These are phyloP conservation scores for Picea sitchensis DNA, from an alignment of 75 land plant genomes.

Conservation along the genomic window DNA sequence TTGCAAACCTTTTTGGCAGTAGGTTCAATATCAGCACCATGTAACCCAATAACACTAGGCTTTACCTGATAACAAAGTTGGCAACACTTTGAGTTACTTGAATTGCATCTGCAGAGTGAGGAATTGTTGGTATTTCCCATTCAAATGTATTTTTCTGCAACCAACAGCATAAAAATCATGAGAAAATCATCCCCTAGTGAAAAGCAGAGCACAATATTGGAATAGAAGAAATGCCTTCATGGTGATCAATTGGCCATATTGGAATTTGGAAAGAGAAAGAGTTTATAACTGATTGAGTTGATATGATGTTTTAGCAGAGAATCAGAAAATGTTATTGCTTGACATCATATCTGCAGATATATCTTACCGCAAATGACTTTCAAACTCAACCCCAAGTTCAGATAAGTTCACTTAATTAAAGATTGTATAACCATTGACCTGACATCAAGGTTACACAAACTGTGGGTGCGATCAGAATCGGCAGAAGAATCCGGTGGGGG, in stretches of 20 bases:
- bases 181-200: no score
- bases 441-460: no score
- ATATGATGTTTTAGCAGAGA: no score
- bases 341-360: no score
- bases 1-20: background rate
- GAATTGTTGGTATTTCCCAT: slow-evolving; percentile 75
- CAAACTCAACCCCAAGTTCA: no score
- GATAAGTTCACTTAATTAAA: no score
- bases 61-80: slow-evolving; percentile 76
- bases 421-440: no score
- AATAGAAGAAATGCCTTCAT: background rate
- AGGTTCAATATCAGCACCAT: background rate
- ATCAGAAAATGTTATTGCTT: no score
- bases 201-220: background rate
- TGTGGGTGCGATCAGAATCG: no score
- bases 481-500: no score
- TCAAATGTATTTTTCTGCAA: slow-evolving; percentile 94
- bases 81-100: slow-evolving; percentile 82
- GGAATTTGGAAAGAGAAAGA: background rate
- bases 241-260: background rate
- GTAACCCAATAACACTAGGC: background rate
- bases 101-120: slow-evolving; percentile 82
- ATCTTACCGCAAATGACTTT: no score
- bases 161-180: background rate
- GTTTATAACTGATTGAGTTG: no score